Evolutionary conservation across 2,329 filamentous ascomycete species (phyloP).

Genomic region (Colletotrichum chrysophilum): DNA sequence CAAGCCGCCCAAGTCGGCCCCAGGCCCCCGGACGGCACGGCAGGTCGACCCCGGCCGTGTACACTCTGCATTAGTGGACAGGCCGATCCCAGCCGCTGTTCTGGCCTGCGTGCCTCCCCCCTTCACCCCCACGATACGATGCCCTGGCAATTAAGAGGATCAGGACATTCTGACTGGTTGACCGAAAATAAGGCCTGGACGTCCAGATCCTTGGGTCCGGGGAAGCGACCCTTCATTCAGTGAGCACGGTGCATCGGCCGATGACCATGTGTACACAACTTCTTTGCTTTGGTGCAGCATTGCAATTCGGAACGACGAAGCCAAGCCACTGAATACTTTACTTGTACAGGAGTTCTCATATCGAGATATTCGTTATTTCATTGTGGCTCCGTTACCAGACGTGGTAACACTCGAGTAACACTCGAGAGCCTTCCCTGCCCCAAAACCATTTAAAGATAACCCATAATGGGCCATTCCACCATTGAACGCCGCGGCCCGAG

Average conservation of each 20-base stretch:
- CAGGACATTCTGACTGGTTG: not conserved
- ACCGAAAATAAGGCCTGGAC: not conserved
- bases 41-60: not conserved
- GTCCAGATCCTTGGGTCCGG: not conserved
- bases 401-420: not conserved
- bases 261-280: not conserved
- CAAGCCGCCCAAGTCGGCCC: not conserved
- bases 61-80: not conserved
- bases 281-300: not conserved
- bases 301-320: not conserved
- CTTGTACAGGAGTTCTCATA: not conserved
- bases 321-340: not conserved
- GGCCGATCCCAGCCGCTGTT: not conserved
- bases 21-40: not conserved
- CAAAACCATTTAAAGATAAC: not conserved
- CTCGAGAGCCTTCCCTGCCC: not conserved
- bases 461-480: not conserved
- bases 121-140: not conserved
- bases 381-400: not conserved
- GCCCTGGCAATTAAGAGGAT: not conserved
- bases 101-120: not conserved
- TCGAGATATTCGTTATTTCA: not conserved
- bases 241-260: not conserved
- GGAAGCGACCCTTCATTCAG: not conserved
- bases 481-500: conserved; percentile 4